These are phyloP conservation scores for Cercospora canescens DNA, from an alignment of 2,329 filamentous ascomycete species.

Conservation along the genomic window DNA sequence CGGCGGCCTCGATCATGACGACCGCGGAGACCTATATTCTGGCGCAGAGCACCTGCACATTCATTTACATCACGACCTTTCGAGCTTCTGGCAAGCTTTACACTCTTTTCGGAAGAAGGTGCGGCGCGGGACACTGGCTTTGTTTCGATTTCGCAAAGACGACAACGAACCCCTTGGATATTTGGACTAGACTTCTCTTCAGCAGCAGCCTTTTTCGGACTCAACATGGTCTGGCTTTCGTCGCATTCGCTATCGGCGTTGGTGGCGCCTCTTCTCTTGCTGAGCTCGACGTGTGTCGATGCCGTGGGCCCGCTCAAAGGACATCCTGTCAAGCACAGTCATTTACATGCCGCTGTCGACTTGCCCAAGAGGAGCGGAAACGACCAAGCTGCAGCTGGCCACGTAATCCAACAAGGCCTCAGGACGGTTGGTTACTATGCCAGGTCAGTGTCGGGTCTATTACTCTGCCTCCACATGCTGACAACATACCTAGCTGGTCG, in stretches of 20 bases:
- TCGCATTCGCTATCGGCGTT: neutral
- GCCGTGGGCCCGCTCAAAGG: slow-evolving; percentile 3
- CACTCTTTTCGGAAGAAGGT: neutral
- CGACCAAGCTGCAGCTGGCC: slow-evolving; percentile 7
- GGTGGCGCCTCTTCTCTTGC: neutral
- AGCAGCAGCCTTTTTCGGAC: too few relatives aligned
- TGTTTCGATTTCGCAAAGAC: neutral
- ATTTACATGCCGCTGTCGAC: slow-evolving; percentile 14
- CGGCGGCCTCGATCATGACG: neutral
- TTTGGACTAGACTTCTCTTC: neutral
- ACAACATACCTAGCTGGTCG: slow-evolving; percentile 24
- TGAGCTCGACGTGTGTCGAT: slow-evolving; percentile 3
- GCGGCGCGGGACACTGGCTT: neutral
- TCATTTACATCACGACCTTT: neutral
- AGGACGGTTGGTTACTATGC: slow-evolving; percentile 72
- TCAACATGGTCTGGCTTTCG: neutral
- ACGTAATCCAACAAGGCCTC: slow-evolving; percentile 47
- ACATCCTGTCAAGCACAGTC: slow-evolving; percentile 14
- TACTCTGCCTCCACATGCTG: neutral
- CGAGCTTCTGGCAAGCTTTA: slow-evolving; percentile 9
- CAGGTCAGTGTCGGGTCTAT: slow-evolving; percentile 44
- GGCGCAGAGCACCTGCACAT: slow-evolving; percentile 4
- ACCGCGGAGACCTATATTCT: neutral
- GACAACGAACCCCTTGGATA: neutral
- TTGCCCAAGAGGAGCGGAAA: neutral